Percentiles rank a stretch among this genome's conserved stretches.
These are phyloP conservation scores for Phaeosphaeriaceae sp. DNA, from an alignment of 2,329 filamentous ascomycete species.

Conservation along the genomic window DNA sequence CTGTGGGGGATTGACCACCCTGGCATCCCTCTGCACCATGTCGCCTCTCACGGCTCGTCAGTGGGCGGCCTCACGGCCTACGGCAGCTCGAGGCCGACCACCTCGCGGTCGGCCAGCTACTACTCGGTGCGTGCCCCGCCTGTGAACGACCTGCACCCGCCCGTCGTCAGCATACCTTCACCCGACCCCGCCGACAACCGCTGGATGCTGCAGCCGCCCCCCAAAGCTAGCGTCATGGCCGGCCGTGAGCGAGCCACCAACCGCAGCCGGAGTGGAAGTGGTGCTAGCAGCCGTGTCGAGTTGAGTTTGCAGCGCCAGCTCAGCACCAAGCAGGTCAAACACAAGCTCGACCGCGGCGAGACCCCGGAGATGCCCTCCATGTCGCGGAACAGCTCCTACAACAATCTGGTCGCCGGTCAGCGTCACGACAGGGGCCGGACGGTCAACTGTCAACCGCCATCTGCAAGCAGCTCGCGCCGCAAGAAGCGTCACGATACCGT, in stretches of 20 bases:
- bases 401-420: constrained; percentile 27
- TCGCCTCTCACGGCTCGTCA: constrained; percentile 36
- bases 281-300: constrained; percentile 51
- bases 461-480: constrained; percentile 36
- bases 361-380: constrained; percentile 45
- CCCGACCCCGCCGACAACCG: constrained; percentile 73
- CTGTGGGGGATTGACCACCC: constrained; percentile 73
- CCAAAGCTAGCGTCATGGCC: constrained; percentile 89
- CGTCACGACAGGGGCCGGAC: constrained; percentile 43
- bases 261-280: constrained; percentile 64
- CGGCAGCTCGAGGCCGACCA: constrained; percentile 31
- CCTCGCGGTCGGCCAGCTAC: constrained; percentile 45
- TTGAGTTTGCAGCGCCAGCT: constrained; percentile 48
- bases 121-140: constrained; percentile 65
- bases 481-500: constrained; percentile 41
- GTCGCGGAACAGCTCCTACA: constrained; percentile 47
- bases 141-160: constrained; percentile 86
- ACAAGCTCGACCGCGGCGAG: constrained; percentile 45
- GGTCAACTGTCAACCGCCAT: constrained; percentile 36
- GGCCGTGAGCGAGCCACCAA: constrained; percentile 75
- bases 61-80: constrained; percentile 36
- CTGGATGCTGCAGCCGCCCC: constrained; percentile 95
- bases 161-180: constrained; percentile 79
- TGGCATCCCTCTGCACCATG: constrained; percentile 39
- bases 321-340: constrained; percentile 47